phyloP scores from a whole-genome alignment of 2,329 filamentous ascomycete genomes.

The Magnaporthiopsis rhizophila region DNA sequence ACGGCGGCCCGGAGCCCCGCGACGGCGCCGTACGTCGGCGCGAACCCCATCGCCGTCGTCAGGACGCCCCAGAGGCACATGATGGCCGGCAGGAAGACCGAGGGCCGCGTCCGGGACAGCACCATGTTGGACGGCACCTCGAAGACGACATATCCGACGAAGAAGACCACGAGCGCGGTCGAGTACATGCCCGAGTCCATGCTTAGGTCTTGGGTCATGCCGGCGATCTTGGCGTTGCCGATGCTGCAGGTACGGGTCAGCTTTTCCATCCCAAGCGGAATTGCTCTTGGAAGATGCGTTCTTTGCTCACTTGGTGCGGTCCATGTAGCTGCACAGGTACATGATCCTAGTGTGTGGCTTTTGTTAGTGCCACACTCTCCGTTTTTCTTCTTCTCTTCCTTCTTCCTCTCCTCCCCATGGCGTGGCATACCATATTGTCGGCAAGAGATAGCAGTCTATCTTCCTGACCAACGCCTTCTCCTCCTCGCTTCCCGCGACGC shows the following conservation, averaged over 20 bases:
- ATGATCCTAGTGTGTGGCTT: slow-evolving; percentile 1
- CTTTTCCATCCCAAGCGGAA: neutral
- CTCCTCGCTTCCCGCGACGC: neutral
- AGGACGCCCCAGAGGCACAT: slow-evolving; percentile 32
- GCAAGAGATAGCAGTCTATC: slow-evolving; percentile 3
- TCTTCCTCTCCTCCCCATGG: no score
- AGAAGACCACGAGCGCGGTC: slow-evolving; percentile 48
- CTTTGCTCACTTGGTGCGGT: slow-evolving; percentile 3
- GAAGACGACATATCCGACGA: slow-evolving; percentile 52
- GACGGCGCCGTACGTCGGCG: slow-evolving; percentile 24
- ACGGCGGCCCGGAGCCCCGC: slow-evolving; percentile 33
- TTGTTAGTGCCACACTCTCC: neutral
- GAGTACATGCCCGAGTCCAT: slow-evolving; percentile 53
- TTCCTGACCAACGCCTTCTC: slow-evolving; percentile 1
- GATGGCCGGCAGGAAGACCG: slow-evolving; percentile 26
- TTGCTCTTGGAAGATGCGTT: neutral
- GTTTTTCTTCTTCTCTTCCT: neutral
- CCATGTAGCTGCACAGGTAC: slow-evolving; percentile 4
- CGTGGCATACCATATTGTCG: neutral
- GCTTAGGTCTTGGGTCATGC: slow-evolving; percentile 21
- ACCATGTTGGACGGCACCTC: slow-evolving; percentile 31
- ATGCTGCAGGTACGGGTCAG: slow-evolving; percentile 10
- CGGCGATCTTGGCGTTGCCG: slow-evolving; percentile 39
- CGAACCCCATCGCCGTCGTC: slow-evolving; percentile 30
- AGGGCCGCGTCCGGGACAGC: slow-evolving; percentile 32